Base-by-base conservation (phyloP, 768 basidiomycete species). In the Lentinus brumalis region DNA sequence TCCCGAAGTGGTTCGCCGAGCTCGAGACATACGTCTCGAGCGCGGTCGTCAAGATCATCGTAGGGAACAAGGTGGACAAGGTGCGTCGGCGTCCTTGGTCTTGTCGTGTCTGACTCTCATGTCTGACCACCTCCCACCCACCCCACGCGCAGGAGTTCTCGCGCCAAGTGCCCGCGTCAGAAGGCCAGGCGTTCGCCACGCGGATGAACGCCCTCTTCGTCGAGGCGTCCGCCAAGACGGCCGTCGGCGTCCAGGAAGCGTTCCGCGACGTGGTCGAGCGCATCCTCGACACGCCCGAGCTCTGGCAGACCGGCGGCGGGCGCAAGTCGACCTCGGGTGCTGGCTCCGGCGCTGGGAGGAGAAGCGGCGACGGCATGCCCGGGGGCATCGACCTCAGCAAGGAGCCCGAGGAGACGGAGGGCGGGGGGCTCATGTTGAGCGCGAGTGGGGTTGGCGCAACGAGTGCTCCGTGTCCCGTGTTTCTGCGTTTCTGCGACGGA, bases 21-120 rank as follows among this genome's bases (percentile, higher is more conserved):
- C 86, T 98, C 6, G 95, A 98, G 70, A 96, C 92, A 11, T 98
- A 97, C 71, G 92, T 96, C 56, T 87, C 87, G 1, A 79, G 81
- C 18, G 87, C 88, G 1, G 92, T 97, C 21, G 91, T 94, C 50
- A 94, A 95, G 83, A 94, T 98, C 69, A 84, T 99, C 21, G 95
- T 99, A 2, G 96, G 92, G 32, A 91, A 91, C 77, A 99, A 98
- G 76, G 78, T 96, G 16, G 95, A 98, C 79, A 96, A 96, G 83
- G 91, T 86, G 39, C 39, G 70, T 63, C 41, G 6, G 26, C 15
- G 41, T 35, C 35, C 35, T 1, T 35, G 15, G 15, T 14, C 42
- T 7, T 14, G 42, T 6, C 42, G 18, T 18, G 15, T 44, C 6
- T 44, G 42, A 11, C 30, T 11, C 16, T 32, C 52, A 12, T 8